phyloP scores from a whole-genome alignment of 108 stramenopile species.

The Stephanodiscus triporus region DNA sequence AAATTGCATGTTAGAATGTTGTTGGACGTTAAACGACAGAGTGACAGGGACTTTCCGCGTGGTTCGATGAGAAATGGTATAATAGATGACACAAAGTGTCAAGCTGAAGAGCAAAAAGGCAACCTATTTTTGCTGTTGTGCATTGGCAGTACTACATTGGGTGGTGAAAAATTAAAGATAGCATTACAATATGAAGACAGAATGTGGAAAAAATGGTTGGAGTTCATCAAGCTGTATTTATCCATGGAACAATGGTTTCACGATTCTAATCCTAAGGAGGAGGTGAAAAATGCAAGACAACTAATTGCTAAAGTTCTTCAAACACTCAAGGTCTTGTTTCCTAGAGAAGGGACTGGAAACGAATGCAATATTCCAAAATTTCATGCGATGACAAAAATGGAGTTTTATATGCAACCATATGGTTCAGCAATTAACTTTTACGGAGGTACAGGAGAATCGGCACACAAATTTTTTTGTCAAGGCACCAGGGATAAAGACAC shows the following conservation, averaged over 20 bases:
- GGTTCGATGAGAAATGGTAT: slow-evolving; percentile 5
- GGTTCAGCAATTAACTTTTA: slow-evolving; percentile 6
- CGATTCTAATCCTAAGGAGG: neutral
- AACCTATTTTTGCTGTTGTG: neutral
- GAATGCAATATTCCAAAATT: slow-evolving; percentile 5
- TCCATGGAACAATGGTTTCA: slow-evolving; percentile 6
- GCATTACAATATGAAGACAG: neutral
- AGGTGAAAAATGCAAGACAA: neutral
- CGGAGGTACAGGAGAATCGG: neutral
- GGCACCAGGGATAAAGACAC: neutral
- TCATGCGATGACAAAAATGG: neutral
- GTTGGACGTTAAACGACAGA: neutral
- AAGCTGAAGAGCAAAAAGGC: neutral
- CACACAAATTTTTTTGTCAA: slow-evolving; percentile 6
- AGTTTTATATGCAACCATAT: neutral
- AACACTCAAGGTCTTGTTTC: neutral
- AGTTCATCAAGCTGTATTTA: neutral
- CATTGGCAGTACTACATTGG: neutral
- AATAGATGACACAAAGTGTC: neutral
- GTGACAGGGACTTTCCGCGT: slow-evolving; percentile 8
- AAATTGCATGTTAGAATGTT: neutral
- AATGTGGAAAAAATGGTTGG: neutral
- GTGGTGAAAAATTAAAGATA: neutral
- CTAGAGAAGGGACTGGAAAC: neutral
- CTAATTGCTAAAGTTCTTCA: neutral